Percentiles rank a stretch among this genome's conserved stretches.
phyloP scores from a whole-genome alignment of 805 yeast genomes.

The Metschnikowia orientalis region DNA sequence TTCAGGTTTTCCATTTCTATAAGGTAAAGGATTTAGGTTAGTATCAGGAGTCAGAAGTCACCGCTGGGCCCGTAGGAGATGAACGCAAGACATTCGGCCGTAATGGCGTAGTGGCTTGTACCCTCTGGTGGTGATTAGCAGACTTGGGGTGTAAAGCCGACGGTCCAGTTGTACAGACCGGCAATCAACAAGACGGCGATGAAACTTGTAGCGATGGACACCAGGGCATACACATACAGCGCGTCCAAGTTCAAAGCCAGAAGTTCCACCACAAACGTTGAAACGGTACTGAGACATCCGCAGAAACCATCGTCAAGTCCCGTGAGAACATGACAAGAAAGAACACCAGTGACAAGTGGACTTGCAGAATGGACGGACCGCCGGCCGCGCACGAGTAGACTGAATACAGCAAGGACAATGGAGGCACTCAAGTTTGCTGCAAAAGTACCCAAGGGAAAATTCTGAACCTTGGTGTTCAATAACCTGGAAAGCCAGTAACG shows the following conservation, averaged over 20 bases:
- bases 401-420: slow-evolving; percentile 39
- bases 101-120: too few relatives aligned
- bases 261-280: slow-evolving; percentile 73
- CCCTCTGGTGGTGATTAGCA: slow-evolving; percentile 14
- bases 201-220: slow-evolving; percentile 47
- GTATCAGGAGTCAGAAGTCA: too few relatives aligned
- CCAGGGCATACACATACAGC: slow-evolving; percentile 48
- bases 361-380: slow-evolving; percentile 12
- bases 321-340: slow-evolving; percentile 47
- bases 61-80: too few relatives aligned
- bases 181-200: slow-evolving; percentile 49
- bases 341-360: slow-evolving; percentile 25
- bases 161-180: slow-evolving; percentile 72
- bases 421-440: slow-evolving; percentile 48
- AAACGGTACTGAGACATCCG: slow-evolving; percentile 69
- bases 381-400: slow-evolving; percentile 44
- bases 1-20: too few relatives aligned
- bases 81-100: too few relatives aligned
- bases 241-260: slow-evolving; percentile 25
- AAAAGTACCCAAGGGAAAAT: slow-evolving; percentile 55
- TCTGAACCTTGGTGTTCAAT: slow-evolving; percentile 39
- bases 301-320: slow-evolving; percentile 65
- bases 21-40: too few relatives aligned
- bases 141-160: slow-evolving; percentile 34
- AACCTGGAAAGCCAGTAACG: slow-evolving; percentile 52